Evolutionary conservation across 257 asterid genomes (phyloP), one percentile per base, ranked within the genome.

Genomic region (Solanum dulcamara): DNA sequence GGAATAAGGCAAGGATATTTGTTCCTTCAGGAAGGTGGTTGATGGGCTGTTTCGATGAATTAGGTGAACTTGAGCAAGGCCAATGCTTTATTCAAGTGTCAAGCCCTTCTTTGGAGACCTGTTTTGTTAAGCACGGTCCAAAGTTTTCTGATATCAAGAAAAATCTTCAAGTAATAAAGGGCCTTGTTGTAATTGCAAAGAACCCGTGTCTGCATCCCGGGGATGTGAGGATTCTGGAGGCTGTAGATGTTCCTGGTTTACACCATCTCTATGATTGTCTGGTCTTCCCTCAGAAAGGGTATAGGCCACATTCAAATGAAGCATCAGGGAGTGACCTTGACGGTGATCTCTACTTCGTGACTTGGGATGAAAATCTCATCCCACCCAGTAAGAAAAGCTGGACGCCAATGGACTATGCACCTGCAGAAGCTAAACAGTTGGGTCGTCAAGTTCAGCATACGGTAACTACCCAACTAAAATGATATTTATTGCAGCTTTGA

Each of bases 321-420:
- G 98, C 98, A 42, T 97, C 99, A 12, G 99, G 99, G 46, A 97
- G 99, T 91, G 99, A 97, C 91, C 88, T 97, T 15, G 99, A 97
- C 83, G 99, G 98, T n/a, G 99, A 97, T 88, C 91, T 93, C 55
- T 97, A 97, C 84, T 95, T 95, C 72, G 99, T 97, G 40, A 90
- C 98, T n/a, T 97, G 99, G 99, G 99, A 97, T 88, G 93, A 89
- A 55, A 92, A 89, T 88, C 97, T 97, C 84, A 90, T 95, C 59
- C 98, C 98, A 75, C 99, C 99, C 59, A 91, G 96, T 88, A 93
- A 90, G 89, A 85, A 83, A 83, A 95, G 98, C 90, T 94, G 94
- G 94, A 7, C 62, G 8, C 98, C 99, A 0, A 94, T 97, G 99
- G 95, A 91, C 42, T 97, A 97, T 84, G 86, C 91, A 4, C 77